These are phyloP conservation scores for Dissophora ornata DNA, from an alignment of 192 early-diverging fungal genomes.

Conservation along the genomic window DNA sequence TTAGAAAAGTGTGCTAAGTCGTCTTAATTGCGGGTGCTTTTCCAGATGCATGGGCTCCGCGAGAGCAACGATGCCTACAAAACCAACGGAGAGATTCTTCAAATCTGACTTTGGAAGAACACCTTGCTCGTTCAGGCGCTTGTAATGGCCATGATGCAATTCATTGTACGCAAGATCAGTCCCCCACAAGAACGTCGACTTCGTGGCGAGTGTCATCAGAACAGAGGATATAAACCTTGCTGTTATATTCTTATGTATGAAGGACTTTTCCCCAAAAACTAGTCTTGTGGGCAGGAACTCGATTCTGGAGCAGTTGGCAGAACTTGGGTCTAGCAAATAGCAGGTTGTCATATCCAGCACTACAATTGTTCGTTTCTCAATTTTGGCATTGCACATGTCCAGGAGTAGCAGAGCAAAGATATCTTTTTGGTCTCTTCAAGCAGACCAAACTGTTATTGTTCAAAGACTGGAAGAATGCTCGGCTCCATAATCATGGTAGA, in stretches of 20 bases:
- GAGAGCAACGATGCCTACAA: slow-evolving; percentile 13
- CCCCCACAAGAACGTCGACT: slow-evolving; percentile 25
- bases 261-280: slow-evolving; percentile 9
- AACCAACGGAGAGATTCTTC: slow-evolving; percentile 14
- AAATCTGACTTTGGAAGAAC: slow-evolving; percentile 4
- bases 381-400: no score
- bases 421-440: no score
- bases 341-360: slow-evolving; percentile 12
- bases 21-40: slow-evolving; percentile 31
- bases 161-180: slow-evolving; percentile 24
- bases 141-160: slow-evolving; percentile 18
- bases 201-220: slow-evolving; percentile 12
- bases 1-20: background rate
- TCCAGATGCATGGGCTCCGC: slow-evolving; percentile 4
- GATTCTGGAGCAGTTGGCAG: slow-evolving; percentile 12
- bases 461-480: no score
- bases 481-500: no score
- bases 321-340: slow-evolving; percentile 15
- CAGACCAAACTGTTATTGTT: no score
- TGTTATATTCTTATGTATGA: background rate
- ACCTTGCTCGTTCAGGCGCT: background rate
- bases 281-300: slow-evolving; percentile 17
- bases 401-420: no score
- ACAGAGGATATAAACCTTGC: slow-evolving; percentile 18
- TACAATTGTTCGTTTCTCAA: no score